A percentile compares a stretch with the other conserved stretches of the same genome.
These are phyloP conservation scores for Neoascochyta sp. DNA, from an alignment of 2,329 filamentous ascomycete genomes.

Conservation along the genomic window DNA sequence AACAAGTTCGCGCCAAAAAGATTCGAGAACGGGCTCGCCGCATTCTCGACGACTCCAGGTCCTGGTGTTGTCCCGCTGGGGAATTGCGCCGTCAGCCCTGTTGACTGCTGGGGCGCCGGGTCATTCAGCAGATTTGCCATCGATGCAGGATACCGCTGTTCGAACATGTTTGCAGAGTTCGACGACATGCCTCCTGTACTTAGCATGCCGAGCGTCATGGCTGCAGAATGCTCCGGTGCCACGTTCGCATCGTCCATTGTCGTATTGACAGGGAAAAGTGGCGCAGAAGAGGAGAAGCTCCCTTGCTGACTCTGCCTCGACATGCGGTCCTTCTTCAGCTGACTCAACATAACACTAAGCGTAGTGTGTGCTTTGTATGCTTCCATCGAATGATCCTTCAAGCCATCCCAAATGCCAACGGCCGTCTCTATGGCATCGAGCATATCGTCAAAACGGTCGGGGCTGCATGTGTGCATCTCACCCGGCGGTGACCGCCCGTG, in stretches of 20 bases:
- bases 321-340: conserved; percentile 58
- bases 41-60: conserved; percentile 34
- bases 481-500: conserved; percentile 33
- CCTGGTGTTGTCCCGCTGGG: conserved; percentile 35
- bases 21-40: conserved; percentile 52
- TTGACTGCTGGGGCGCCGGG: conserved; percentile 27
- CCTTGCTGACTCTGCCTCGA: conserved; percentile 23
- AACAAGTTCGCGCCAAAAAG: conserved; percentile 51
- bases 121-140: conserved; percentile 40
- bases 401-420: conserved; percentile 73
- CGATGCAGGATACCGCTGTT: conserved; percentile 37
- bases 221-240: conserved; percentile 59
- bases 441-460: conserved; percentile 65
- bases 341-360: conserved; percentile 79
- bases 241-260: conserved; percentile 54
- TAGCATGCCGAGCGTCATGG: conserved; percentile 67
- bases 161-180: conserved; percentile 43
- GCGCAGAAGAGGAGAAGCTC: conserved; percentile 29
- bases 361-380: conserved; percentile 81
- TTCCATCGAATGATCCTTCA: conserved; percentile 77
- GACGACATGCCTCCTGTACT: conserved; percentile 60
- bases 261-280: conserved; percentile 26
- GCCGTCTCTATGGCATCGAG: conserved; percentile 68
- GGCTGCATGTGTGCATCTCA: conserved; percentile 45
- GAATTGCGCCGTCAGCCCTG: conserved; percentile 33